These are phyloP conservation scores for Dimargaris verticillata DNA, from an alignment of 192 early-diverging fungal species.

Conservation along the genomic window DNA sequence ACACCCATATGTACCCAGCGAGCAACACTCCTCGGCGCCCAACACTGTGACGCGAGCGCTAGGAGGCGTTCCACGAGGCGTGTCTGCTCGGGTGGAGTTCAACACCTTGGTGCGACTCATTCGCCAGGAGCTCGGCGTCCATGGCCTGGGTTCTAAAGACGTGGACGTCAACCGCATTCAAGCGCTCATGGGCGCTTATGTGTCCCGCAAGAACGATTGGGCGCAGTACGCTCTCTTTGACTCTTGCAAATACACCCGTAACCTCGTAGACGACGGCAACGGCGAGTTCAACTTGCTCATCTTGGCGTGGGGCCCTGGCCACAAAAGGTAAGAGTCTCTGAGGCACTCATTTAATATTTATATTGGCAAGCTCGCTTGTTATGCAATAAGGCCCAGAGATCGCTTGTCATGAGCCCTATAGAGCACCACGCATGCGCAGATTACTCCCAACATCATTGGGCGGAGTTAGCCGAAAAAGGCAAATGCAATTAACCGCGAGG, in stretches of 20 bases:
- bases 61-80: too few species aligned
- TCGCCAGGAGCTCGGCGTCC: slow-evolving; percentile 34
- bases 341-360: background rate
- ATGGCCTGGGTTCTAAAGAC: slow-evolving; percentile 34
- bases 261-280: slow-evolving; percentile 78
- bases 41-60: too few species aligned
- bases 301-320: slow-evolving; percentile 63
- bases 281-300: slow-evolving; percentile 87
- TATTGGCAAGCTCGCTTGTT: background rate
- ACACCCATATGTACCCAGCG: too few species aligned
- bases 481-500: too few species aligned
- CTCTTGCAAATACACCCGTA: slow-evolving; percentile 61
- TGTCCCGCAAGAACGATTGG: slow-evolving; percentile 57
- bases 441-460: background rate
- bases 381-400: background rate
- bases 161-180: slow-evolving; percentile 39
- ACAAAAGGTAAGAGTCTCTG: slow-evolving; percentile 26
- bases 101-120: slow-evolving; percentile 17
- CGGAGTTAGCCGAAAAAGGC: background rate
- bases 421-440: background rate
- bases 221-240: slow-evolving; percentile 57
- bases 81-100: too few species aligned
- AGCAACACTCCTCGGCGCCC: too few species aligned
- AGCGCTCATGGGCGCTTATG: slow-evolving; percentile 48
- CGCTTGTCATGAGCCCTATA: background rate